phyloP scores from a whole-genome alignment of 2,329 filamentous ascomycete genomes.

The Thelonectria discophora region DNA sequence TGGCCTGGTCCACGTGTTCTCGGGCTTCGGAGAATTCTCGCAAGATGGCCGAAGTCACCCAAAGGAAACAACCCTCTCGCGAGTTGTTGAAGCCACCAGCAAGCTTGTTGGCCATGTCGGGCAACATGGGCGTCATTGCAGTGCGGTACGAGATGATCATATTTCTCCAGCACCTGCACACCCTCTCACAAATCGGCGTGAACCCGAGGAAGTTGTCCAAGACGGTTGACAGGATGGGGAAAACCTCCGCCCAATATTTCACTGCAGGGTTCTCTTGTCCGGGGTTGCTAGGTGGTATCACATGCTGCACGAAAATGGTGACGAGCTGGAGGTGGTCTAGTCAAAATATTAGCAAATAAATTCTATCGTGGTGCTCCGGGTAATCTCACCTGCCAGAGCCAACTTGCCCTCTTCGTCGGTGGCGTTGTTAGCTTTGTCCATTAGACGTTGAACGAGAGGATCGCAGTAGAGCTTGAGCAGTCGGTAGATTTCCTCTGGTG shows the following conservation, averaged over 20 bases:
- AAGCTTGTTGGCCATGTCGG: slow-evolving; percentile 86
- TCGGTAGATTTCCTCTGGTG: slow-evolving; percentile 79
- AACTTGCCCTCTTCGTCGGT: slow-evolving; percentile 84
- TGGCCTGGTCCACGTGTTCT: slow-evolving; percentile 83
- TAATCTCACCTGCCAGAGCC: slow-evolving; percentile 76
- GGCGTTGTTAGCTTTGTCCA: slow-evolving; percentile 86
- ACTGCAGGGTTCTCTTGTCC: slow-evolving; percentile 87
- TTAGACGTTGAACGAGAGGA: slow-evolving; percentile 84
- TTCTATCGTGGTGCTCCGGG: not conserved
- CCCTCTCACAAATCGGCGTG: slow-evolving; percentile 87
- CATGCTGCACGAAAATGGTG: slow-evolving; percentile 84
- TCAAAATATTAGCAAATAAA: slow-evolving; percentile 29
- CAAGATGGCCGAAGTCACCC: slow-evolving; percentile 94
- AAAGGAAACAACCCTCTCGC: slow-evolving; percentile 96
- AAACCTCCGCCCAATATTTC: slow-evolving; percentile 94
- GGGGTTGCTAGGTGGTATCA: slow-evolving; percentile 77
- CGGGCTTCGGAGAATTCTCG: slow-evolving; percentile 94
- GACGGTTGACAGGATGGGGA: slow-evolving; percentile 86
- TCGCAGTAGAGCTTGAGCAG: slow-evolving; percentile 93
- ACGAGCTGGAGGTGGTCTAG: slow-evolving; percentile 89
- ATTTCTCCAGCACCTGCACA: slow-evolving; percentile 95
- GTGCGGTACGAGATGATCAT: slow-evolving; percentile 97
- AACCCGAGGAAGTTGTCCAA: slow-evolving; percentile 88
- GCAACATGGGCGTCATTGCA: slow-evolving; percentile 84
- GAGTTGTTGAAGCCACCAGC: slow-evolving; percentile 85